phyloP scores from a whole-genome alignment of 345 rosid species.

The Xanthoceras sorbifolium region DNA sequence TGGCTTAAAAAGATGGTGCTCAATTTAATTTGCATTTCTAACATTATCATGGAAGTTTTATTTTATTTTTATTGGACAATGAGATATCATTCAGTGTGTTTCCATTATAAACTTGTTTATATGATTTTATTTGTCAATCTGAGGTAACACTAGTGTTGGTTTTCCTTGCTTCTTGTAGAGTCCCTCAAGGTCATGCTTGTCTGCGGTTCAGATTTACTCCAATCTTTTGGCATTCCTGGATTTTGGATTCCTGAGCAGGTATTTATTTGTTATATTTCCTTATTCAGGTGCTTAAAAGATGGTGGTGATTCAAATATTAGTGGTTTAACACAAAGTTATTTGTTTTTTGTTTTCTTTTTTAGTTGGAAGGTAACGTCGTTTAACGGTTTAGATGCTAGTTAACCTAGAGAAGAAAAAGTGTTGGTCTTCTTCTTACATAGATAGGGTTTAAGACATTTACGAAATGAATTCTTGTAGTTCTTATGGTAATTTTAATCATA shows the following conservation, averaged over 20 bases:
- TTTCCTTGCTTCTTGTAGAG: constrained; percentile 39
- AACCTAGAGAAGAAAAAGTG: not conserved
- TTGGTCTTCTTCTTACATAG: not conserved
- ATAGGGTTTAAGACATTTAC: not conserved
- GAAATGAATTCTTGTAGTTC: not conserved
- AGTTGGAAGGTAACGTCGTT: not conserved
- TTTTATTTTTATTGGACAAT: not conserved
- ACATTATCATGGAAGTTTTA: not conserved
- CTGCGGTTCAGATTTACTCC: constrained; percentile 90
- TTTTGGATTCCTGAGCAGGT: constrained; percentile 92
- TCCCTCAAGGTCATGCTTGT: constrained; percentile 78
- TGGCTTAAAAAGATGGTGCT: not conserved
- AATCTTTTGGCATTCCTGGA: constrained; percentile 75
- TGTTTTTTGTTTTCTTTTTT: not conserved
- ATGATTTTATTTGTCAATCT: not conserved
- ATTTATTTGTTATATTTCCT: constrained; percentile 11
- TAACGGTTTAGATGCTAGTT: not conserved
- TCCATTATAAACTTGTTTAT: not conserved
- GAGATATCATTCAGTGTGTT: not conserved
- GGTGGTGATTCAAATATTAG: not conserved
- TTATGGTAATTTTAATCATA: not conserved
- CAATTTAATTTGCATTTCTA: not conserved
- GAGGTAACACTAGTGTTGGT: not conserved
- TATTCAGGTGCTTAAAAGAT: not conserved
- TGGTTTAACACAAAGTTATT: not conserved